Evolutionary conservation across 768 basidiomycete species (phyloP).

Genomic region (Hericium coralloides): DNA sequence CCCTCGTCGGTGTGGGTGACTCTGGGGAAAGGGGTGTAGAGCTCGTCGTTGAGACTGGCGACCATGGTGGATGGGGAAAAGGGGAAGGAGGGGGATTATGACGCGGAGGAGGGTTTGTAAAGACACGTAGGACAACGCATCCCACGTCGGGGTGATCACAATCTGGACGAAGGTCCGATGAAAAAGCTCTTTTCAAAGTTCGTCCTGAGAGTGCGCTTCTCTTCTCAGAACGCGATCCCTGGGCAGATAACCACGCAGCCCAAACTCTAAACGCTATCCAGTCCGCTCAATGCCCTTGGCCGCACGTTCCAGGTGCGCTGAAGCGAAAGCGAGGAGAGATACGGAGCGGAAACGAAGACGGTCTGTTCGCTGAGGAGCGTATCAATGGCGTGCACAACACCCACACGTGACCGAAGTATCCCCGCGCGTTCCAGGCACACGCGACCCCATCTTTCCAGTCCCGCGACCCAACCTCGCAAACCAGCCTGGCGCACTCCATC

Average conservation of each 20-base stretch:
- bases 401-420: background rate
- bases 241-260: background rate
- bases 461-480: no score
- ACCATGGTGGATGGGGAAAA: constrained; percentile 38
- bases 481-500: background rate
- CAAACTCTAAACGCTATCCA: background rate
- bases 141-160: constrained; percentile 3
- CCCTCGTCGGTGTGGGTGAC: constrained; percentile 51
- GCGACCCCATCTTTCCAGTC: background rate
- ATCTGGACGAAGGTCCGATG: background rate
- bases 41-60: constrained; percentile 42
- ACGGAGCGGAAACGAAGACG: no score
- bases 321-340: no score
- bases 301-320: background rate
- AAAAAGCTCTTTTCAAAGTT: background rate
- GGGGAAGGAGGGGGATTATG: constrained; percentile 14
- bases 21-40: constrained; percentile 48
- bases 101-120: constrained; percentile 21
- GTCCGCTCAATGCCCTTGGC: background rate
- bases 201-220: background rate
- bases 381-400: background rate
- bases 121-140: constrained; percentile 21
- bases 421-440: background rate
- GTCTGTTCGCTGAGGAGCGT: no score
- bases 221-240: background rate